These are phyloP conservation scores for Solanum clarkiae DNA, from an alignment of 257 asterid genomes.

Conservation along the genomic window DNA sequence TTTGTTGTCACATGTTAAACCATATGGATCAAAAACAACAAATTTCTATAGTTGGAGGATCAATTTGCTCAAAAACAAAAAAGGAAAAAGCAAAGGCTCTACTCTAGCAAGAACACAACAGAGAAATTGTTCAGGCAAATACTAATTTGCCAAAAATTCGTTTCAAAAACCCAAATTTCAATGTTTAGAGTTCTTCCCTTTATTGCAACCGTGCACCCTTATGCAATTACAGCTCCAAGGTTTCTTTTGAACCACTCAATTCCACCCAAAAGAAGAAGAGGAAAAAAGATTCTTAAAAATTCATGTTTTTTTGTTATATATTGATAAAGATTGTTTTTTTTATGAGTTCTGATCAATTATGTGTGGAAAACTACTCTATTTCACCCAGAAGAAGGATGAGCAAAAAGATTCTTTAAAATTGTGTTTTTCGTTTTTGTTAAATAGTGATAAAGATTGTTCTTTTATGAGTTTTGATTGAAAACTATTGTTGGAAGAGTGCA, in stretches of 20 bases:
- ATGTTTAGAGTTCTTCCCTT: conserved; percentile 34
- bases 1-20: background rate
- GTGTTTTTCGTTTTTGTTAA: background rate
- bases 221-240: conserved; percentile 24
- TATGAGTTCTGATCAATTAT: background rate
- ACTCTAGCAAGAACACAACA: background rate
- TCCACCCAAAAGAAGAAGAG: background rate
- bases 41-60: background rate
- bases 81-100: background rate
- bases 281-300: no score
- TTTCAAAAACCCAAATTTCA: background rate
- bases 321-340: background rate
- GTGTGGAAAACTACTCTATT: background rate
- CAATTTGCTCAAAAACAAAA: background rate
- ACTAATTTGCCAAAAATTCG: background rate
- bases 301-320: background rate
- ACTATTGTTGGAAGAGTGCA: conserved; percentile 13
- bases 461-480: background rate
- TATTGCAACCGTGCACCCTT: conserved; percentile 7
- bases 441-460: background rate
- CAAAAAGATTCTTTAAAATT: background rate
- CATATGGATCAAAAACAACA: background rate
- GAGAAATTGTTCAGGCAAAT: background rate
- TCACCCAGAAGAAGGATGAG: background rate
- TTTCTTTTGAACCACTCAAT: background rate